Percentiles rank a stretch among this genome's conserved stretches.
Evolutionary conservation across 1,284 basidiomycete genomes (phyloP).

Genomic region (Caloboletus firmus): DNA sequence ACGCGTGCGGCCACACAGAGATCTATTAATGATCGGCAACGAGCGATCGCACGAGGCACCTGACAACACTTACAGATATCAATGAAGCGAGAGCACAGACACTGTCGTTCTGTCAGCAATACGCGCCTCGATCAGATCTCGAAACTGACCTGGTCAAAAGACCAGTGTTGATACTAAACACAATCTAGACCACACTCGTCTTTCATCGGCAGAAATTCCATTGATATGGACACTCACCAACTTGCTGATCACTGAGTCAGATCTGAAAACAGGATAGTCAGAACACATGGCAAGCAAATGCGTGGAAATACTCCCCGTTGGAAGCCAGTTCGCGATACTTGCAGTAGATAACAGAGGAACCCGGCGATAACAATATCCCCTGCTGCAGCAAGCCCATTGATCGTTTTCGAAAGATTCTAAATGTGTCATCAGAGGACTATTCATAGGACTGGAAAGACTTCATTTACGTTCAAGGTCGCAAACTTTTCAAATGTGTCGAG

Average conservation of each 20-base stretch:
- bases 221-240: conserved; percentile 35
- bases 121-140: background rate
- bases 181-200: conserved; percentile 34
- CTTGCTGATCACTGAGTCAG: conserved; percentile 48
- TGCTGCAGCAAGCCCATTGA: conserved; percentile 55
- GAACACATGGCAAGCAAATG: background rate
- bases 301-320: conserved; percentile 35
- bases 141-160: conserved; percentile 36
- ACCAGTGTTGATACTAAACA: conserved; percentile 53
- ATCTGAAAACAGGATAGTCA: conserved; percentile 29
- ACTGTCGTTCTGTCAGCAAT: conserved; percentile 18
- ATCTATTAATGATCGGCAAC: conserved; percentile 30
- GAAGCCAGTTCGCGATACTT: conserved; percentile 56
- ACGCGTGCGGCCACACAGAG: conserved; percentile 38
- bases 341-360: conserved; percentile 51
- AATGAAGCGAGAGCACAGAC: conserved; percentile 45
- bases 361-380: conserved; percentile 56
- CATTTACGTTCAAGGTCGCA: conserved; percentile 23
- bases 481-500: conserved; percentile 44
- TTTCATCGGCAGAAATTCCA: background rate
- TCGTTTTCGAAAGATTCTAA: conserved; percentile 46
- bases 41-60: background rate
- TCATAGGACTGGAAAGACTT: background rate
- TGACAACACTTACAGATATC: conserved; percentile 37
- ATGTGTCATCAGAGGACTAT: conserved; percentile 2